Conservation (phyloP, 2,329 filamentous ascomycete species). For the Lachnellula arida region DNA sequence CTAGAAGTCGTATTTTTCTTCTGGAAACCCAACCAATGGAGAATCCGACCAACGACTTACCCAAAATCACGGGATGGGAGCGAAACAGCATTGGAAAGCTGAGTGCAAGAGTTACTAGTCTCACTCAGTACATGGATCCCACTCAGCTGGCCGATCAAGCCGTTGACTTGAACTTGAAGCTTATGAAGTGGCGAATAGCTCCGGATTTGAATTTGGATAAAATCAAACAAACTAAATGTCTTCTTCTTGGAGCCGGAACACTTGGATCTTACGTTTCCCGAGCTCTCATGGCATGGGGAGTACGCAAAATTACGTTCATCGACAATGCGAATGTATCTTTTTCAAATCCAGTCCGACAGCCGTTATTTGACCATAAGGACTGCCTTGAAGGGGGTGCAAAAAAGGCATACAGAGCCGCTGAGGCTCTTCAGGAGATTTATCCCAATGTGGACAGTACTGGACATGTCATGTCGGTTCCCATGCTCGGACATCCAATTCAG, state of each 20-base stretch:
- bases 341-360: conserved; percentile 93
- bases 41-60: conserved; percentile 48
- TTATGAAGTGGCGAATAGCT: conserved; percentile 98
- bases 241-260: conserved; percentile 88
- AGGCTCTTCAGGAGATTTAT: conserved; percentile 79
- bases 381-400: conserved; percentile 78
- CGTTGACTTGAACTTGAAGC: conserved; percentile 91
- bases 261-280: conserved; percentile 90
- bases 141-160: conserved; percentile 82
- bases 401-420: conserved; percentile 78
- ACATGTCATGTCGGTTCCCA: conserved; percentile 80
- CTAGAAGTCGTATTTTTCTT: conserved; percentile 73
- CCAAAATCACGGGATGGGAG: conserved; percentile 95
- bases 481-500: conserved; percentile 85
- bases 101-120: conserved; percentile 69
- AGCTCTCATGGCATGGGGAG: conserved; percentile 91
- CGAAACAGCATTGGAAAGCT: conserved; percentile 75
- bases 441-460: conserved; percentile 82
- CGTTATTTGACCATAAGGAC: conserved; percentile 85
- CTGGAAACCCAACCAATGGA: conserved; percentile 28
- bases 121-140: conserved; percentile 93
- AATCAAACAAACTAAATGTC: conserved; percentile 85
- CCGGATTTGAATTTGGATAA: conserved; percentile 81
- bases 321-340: conserved; percentile 92
- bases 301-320: conserved; percentile 90